Evolutionary conservation across 75 land plant genomes (phyloP), one percentile per base, ranked within the genome.

Genomic region (Pinus tabuliformis): DNA sequence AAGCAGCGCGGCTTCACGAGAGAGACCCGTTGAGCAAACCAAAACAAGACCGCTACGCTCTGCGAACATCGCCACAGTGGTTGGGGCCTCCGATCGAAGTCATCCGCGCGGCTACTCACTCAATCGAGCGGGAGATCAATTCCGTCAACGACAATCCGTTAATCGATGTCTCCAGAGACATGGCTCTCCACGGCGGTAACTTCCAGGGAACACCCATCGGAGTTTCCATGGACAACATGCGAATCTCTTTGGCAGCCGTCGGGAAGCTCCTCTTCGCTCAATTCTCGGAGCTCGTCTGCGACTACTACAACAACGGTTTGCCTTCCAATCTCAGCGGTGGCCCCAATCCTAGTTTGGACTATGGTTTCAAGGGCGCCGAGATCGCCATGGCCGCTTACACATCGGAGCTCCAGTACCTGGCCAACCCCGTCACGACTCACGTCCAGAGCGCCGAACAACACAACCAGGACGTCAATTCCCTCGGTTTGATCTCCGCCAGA

Each of bases 181-280:
- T 81, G 83, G 92, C 95, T 9, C 73, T 93, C 4, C 96, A 94
- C 68, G 95, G 97, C 1, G 97, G 95, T 2, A 93, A 93, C 80
- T 93, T 93, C 81, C 94, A 93, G 76, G 96, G 96, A 18, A 93
- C 96, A 2, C 94, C 96, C 6, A 91, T 93, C 66, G 96, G 96
- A 0, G 92, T 89, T 28, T 91, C 96, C 39, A 93, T 93, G 96
- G 96, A 93, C 82, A 93, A 91, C 83, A 77, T 88, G 49, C 76
- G 96, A 1, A 77, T 93, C 6, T 91, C 96, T 17, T 62, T 93
- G 42, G 87, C 94, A 6, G 75, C 96, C 39, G 83, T 93, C 58
- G 88, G 93, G 4, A 94, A 92, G 78, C 92, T 94, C 78, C 78
- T 94, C 77, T 94, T 94, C 78, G 95, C 95, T 1, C 97, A 94